Percentiles rank a stretch among this genome's conserved stretches.
These are phyloP conservation scores for Pseudocercospora cruenta DNA, from an alignment of 2,329 filamentous ascomycete species.

Conservation along the genomic window DNA sequence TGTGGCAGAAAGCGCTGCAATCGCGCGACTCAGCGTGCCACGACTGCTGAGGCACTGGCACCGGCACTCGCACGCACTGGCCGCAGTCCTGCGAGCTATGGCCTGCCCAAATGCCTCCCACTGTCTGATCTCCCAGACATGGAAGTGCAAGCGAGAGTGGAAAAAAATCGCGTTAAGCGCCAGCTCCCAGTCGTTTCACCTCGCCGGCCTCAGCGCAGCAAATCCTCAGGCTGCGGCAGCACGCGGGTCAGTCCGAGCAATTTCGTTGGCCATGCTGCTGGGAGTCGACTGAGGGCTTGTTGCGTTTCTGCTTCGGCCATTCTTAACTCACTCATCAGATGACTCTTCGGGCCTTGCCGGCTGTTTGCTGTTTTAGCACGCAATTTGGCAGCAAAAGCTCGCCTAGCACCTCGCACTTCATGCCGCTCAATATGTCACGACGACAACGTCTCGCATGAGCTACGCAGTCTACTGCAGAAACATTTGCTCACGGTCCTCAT, in stretches of 20 bases:
- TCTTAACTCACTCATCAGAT: conserved; percentile 14
- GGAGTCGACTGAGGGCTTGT: too few species aligned
- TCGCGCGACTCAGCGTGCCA: neutral
- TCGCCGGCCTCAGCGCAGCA: neutral
- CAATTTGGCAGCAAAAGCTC: conserved; percentile 9
- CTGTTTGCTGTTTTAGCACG: conserved; percentile 1
- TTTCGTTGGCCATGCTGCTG: neutral
- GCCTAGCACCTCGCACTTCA: conserved; percentile 8
- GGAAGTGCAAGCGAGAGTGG: conserved; percentile 12
- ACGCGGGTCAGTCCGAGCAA: neutral
- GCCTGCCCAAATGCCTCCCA: neutral
- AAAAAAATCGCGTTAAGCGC: conserved; percentile 17
- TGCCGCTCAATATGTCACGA: conserved; percentile 4
- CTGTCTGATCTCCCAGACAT: neutral
- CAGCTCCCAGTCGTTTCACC: conserved; percentile 4
- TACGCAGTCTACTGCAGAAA: neutral
- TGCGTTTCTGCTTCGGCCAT: neutral
- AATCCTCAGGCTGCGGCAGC: conserved; percentile 3
- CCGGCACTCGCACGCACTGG: neutral
- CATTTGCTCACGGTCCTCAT: neutral
- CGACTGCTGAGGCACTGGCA: neutral
- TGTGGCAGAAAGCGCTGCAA: conserved; percentile 4
- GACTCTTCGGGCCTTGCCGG: conserved; percentile 6
- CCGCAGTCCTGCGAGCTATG: too few species aligned
- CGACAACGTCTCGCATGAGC: conserved; percentile 2